Percentiles rank a stretch among this genome's conserved stretches.
Conservation (phyloP, 225 moss, liverwort and hornwort species). For the Anthoceros angustus region DNA sequence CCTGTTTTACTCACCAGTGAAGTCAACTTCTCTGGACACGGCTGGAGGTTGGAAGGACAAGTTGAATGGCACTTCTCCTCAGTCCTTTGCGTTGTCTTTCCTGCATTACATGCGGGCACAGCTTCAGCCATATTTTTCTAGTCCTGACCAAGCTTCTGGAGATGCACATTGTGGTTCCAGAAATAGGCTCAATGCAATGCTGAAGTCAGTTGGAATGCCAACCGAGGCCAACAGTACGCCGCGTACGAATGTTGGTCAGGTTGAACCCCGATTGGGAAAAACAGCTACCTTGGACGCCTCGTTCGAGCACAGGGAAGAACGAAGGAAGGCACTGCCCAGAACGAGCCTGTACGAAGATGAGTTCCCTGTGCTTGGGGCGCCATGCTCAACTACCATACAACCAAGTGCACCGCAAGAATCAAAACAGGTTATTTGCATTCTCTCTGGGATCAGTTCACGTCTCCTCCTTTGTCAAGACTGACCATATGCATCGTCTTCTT, state of each 20-base stretch:
- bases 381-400: conserved; percentile 18
- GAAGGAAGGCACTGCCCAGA: neutral
- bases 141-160: conserved; percentile 22
- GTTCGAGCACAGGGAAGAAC: conserved; percentile 16
- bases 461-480: neutral
- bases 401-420: conserved; percentile 1
- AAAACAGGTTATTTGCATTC: conserved; percentile 14
- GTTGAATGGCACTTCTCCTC: conserved; percentile 33
- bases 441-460: neutral
- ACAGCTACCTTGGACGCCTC: conserved; percentile 26
- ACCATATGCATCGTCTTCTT: conserved; percentile 4
- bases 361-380: conserved; percentile 47
- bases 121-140: conserved; percentile 36
- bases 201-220: neutral
- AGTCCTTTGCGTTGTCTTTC: conserved; percentile 53
- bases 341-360: conserved; percentile 36
- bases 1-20: neutral
- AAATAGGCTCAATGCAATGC: neutral
- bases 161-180: conserved; percentile 8
- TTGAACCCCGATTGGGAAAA: conserved; percentile 8
- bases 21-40: conserved; percentile 7
- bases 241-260: neutral
- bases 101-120: conserved; percentile 39
- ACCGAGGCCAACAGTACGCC: neutral
- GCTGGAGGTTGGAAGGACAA: conserved; percentile 20